phyloP scores from a whole-genome alignment of 2,329 filamentous ascomycete species.

The Claviceps africana region DNA sequence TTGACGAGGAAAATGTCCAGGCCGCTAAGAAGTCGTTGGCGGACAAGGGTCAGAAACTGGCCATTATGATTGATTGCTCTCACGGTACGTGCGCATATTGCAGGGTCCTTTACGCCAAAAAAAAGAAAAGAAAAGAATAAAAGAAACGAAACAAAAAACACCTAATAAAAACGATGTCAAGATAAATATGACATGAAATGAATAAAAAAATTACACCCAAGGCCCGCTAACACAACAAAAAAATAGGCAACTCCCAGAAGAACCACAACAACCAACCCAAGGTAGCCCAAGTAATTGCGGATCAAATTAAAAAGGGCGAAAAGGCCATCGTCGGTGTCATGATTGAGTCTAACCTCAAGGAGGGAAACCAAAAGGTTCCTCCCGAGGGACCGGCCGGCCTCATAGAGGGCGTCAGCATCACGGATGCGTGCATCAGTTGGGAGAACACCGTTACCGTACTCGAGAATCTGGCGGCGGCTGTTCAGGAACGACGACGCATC shows the following conservation, averaged over 20 bases:
- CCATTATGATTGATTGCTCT: slow-evolving; percentile 97
- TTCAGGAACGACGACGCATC: slow-evolving; percentile 55
- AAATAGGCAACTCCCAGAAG: slow-evolving; percentile 81
- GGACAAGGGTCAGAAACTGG: slow-evolving; percentile 72
- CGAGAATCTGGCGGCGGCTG: slow-evolving; percentile 72
- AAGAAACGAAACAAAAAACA: neutral
- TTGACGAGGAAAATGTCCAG: slow-evolving; percentile 71
- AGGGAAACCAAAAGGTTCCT: slow-evolving; percentile 78
- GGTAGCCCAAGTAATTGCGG: slow-evolving; percentile 50
- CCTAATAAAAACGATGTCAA: too few species aligned
- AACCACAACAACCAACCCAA: slow-evolving; percentile 95
- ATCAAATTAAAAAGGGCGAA: slow-evolving; percentile 80
- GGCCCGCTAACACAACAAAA: neutral
- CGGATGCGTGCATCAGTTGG: slow-evolving; percentile 93
- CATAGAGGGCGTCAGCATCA: slow-evolving; percentile 86
- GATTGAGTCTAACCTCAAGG: slow-evolving; percentile 97
- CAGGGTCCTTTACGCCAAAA: neutral
- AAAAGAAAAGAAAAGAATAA: neutral
- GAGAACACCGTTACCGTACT: slow-evolving; percentile 68
- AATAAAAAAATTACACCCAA: neutral
- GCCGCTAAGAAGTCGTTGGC: slow-evolving; percentile 61
- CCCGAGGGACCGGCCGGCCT: slow-evolving; percentile 63
- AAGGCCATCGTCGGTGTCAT: slow-evolving; percentile 87
- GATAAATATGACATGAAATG: too few species aligned
- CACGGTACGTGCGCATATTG: slow-evolving; percentile 47